Evolutionary conservation across 352 stramenopile species (phyloP).

Genomic region (Blastocystis sp.): DNA sequence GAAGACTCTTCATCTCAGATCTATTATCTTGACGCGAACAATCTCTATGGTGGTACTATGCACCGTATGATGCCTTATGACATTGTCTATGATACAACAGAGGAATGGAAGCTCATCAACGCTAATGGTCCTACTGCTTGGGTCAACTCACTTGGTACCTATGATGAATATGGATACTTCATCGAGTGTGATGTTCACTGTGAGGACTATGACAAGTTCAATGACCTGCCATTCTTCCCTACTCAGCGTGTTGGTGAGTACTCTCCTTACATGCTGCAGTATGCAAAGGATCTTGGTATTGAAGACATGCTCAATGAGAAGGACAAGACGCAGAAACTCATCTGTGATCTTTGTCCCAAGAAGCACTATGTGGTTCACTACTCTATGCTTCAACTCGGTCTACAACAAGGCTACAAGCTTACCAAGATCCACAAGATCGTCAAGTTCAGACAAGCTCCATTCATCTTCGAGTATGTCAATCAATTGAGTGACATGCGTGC

Average conservation of each 20-base stretch:
- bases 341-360: background rate
- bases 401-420: background rate
- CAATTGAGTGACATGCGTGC: background rate
- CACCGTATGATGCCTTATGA: slow-evolving; percentile 4
- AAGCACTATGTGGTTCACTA: background rate
- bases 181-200: slow-evolving; percentile 9
- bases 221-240: slow-evolving; percentile 26
- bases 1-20: background rate
- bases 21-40: background rate
- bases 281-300: background rate
- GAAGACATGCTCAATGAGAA: background rate
- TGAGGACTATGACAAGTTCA: background rate
- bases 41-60: background rate
- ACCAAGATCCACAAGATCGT: background rate
- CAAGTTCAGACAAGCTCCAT: background rate
- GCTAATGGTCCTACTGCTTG: background rate
- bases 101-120: no score
- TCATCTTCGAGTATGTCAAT: background rate
- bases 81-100: no score
- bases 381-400: background rate
- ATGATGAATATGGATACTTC: background rate
- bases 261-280: background rate
- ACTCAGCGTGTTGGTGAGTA: background rate
- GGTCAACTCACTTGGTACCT: background rate
- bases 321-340: background rate